Evolutionary conservation across 805 yeast species (phyloP), one percentile per base, ranked within the genome.

Genomic region (Saturnispora sekii): DNA sequence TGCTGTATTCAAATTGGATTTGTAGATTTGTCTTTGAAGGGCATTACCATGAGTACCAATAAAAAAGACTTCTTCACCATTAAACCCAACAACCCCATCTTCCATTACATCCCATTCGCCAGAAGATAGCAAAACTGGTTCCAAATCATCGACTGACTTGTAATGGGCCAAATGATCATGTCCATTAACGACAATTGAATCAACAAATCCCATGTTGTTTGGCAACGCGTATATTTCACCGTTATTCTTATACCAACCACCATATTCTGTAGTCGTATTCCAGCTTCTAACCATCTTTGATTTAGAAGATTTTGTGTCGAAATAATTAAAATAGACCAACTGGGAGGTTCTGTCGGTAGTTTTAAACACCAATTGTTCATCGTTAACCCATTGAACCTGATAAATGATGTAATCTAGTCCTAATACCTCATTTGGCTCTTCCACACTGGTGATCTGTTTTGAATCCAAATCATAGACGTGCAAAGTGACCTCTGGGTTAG

Each of bases 151-250:
- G 9, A 38, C 21, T 2, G 73, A 65, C 14, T 71, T 63, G 52
- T 76, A 83, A 56, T 74, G 77, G 2, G 78, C 85, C 40, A 84
- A 61, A 57, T 84, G 93, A 49, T 73, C 76, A 58, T 62, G 81
- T 0, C 83, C 81, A 10, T 56, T 67, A 31, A 67, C 69, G 14
- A 73, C 77, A 11, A 77, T 69, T 3, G 76, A 62, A 57, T 84
- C 93, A 41, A 84, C 67, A 54, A 79, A 84, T 0, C 90, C 90
- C 30, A 43, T 35, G 29, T 54, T 55, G 5, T 59, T 62, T 6
- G 76, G 74, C 3, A 74, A 56, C 1, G 64, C 60, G 15, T 57
- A 46, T 11, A 73, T 60, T 10, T 60, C 70, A 33, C 64, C 65
- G 41, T 57, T 58, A 38, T 68, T 62, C 17, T 62, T 51, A 61